phyloP scores from a whole-genome alignment of 208 protist species.

The Lotmaria passim region DNA sequence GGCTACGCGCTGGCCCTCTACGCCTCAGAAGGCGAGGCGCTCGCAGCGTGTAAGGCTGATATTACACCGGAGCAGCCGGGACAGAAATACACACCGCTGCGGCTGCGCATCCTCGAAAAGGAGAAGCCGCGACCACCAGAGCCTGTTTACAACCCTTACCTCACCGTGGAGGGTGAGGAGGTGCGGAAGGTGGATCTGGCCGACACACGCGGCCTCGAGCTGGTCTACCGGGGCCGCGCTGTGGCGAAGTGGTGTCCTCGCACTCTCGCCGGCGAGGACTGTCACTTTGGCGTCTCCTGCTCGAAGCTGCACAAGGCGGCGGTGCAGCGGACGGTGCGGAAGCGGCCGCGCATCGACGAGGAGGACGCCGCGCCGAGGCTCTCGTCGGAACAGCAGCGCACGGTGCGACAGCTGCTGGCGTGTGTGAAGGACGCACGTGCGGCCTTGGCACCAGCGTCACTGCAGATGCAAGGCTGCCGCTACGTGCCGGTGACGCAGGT shows the following conservation, averaged over 20 bases:
- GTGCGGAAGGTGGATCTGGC: constrained; percentile 74
- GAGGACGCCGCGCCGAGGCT: constrained; percentile 27
- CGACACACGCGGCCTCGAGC: constrained; percentile 73
- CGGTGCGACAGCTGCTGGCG: constrained; percentile 37
- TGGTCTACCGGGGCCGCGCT: constrained; percentile 70
- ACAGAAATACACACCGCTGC: constrained; percentile 48
- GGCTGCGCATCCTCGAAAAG: constrained; percentile 74
- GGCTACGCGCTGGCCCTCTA: constrained; percentile 84
- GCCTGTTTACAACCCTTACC: constrained; percentile 79
- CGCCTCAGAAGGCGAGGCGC: constrained; percentile 80
- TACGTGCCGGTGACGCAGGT: constrained; percentile 44
- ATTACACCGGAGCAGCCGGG: constrained; percentile 52
- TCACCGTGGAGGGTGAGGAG: constrained; percentile 67
- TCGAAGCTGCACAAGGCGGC: constrained; percentile 56
- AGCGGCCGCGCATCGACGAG: constrained; percentile 60
- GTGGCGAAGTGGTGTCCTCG: constrained; percentile 75
- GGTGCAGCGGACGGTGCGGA: constrained; percentile 75
- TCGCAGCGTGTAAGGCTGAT: constrained; percentile 78
- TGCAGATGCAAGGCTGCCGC: constrained; percentile 22
- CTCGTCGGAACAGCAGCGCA: constrained; percentile 39
- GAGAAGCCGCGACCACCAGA: constrained; percentile 69
- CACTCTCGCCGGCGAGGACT: constrained; percentile 71
- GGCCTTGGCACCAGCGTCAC: constrained; percentile 27
- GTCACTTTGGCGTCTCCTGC: constrained; percentile 76
- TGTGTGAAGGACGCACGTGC: constrained; percentile 24